Conservation (phyloP, 768 basidiomycete genomes). For the Macrolepiota albuminosa region DNA sequence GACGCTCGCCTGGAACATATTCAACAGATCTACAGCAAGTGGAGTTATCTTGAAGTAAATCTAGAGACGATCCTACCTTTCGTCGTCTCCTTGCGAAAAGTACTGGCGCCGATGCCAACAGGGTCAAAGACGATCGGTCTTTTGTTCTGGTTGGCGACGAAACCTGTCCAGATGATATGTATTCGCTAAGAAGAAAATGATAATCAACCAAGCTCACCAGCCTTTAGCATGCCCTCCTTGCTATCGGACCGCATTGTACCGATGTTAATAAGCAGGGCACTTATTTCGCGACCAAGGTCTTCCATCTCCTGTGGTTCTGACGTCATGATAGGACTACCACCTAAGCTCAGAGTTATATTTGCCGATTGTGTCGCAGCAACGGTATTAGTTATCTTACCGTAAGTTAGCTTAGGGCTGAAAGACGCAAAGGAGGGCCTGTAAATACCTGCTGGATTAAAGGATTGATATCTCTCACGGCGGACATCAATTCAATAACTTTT, state of each 20-base stretch:
- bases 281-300: constrained; percentile 62
- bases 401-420: background rate
- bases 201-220: constrained; percentile 37
- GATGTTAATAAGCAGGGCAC: constrained; percentile 80
- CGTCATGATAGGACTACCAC: constrained; percentile 94
- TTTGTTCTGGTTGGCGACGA: constrained; percentile 57
- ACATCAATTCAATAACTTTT: constrained; percentile 45
- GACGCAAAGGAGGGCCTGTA: background rate
- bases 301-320: constrained; percentile 78
- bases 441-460: constrained; percentile 82
- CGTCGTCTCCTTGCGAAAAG: constrained; percentile 59
- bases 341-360: constrained; percentile 83
- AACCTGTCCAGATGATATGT: constrained; percentile 24
- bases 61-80: constrained; percentile 34
- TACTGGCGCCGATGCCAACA: constrained; percentile 84
- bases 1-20: constrained; percentile 79
- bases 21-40: constrained; percentile 68
- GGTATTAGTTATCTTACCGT: constrained; percentile 76
- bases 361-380: constrained; percentile 89
- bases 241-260: constrained; percentile 64
- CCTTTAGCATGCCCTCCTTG: constrained; percentile 69
- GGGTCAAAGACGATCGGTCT: constrained; percentile 89
- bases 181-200: background rate
- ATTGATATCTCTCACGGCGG: constrained; percentile 40
- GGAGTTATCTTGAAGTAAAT: background rate